A percentile compares a stretch with the other conserved stretches of the same genome.
Evolutionary conservation across 2,329 filamentous ascomycete genomes (phyloP).

Genomic region (Apiospora marii): DNA sequence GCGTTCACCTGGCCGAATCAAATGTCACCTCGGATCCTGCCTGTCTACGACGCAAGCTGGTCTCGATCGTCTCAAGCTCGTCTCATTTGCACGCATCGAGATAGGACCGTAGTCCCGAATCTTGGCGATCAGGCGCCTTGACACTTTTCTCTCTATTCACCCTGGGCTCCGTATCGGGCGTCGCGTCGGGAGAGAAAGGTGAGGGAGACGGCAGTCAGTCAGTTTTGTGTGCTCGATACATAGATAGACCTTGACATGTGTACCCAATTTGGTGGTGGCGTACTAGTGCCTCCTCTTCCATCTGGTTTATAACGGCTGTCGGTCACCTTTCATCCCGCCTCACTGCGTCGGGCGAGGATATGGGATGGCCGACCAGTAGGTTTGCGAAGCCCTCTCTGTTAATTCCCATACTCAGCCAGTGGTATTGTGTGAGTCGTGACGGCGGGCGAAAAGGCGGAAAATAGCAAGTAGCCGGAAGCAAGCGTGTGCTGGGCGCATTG

Average conservation of each 20-base stretch:
- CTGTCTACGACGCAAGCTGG: not conserved
- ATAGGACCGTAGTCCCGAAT: not conserved
- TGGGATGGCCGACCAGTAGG: not conserved
- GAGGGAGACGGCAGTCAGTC: not conserved
- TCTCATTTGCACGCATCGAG: constrained; percentile 14
- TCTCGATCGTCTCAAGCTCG: constrained; percentile 18
- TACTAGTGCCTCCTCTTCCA: not conserved
- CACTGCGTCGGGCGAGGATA: not conserved
- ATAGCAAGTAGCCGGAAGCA: not conserved
- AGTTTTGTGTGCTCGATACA: not conserved
- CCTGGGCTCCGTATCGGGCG: not conserved
- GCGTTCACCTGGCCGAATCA: not conserved
- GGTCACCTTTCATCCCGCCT: not conserved
- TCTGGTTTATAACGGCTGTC: not conserved
- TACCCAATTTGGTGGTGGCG: not conserved
- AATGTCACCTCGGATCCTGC: constrained; percentile 6
- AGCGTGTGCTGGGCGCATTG: constrained; percentile 3
- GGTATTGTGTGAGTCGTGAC: not conserved
- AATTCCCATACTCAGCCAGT: too few relatives aligned
- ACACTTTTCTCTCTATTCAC: not conserved
- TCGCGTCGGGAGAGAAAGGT: not conserved
- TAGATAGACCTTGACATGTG: not conserved
- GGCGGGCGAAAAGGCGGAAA: not conserved
- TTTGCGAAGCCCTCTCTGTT: not conserved
- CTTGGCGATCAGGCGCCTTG: constrained; percentile 2